Evolutionary conservation across 495 filamentous ascomycete genomes (phyloP).

Genomic region (Parmelia sp.): DNA sequence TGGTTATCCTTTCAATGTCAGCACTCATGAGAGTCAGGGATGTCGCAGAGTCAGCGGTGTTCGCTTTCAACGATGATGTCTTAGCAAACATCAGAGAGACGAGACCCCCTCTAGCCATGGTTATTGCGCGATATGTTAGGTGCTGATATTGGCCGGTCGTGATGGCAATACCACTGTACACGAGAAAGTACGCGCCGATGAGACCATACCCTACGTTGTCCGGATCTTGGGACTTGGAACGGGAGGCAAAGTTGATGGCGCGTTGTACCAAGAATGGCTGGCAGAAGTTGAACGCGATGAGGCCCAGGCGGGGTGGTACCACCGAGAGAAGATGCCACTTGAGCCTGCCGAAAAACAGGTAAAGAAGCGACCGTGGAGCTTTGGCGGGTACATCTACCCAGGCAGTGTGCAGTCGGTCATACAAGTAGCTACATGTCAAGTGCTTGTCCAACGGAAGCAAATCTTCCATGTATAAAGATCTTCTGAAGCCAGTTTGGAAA

Average conservation of each 20-base stretch:
- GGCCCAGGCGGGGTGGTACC: slow-evolving; percentile 46
- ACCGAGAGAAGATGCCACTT: slow-evolving; percentile 42
- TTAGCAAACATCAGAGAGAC: slow-evolving; percentile 52
- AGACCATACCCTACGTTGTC: slow-evolving; percentile 53
- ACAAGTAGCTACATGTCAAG: slow-evolving; percentile 38
- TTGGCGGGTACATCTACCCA: slow-evolving; percentile 34
- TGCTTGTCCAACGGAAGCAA: slow-evolving; percentile 42
- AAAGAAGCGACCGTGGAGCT: slow-evolving; percentile 41
- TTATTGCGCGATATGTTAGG: slow-evolving; percentile 50
- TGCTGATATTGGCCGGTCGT: slow-evolving; percentile 51
- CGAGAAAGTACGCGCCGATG: slow-evolving; percentile 56
- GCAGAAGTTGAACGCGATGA: slow-evolving; percentile 54
- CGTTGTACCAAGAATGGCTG: slow-evolving; percentile 59
- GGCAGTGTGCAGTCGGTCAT: slow-evolving; percentile 33
- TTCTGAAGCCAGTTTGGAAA: slow-evolving; percentile 45
- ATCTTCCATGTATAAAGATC: slow-evolving; percentile 39
- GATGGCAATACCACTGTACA: slow-evolving; percentile 57
- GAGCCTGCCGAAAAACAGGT: slow-evolving; percentile 41
- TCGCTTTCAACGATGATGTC: slow-evolving; percentile 40
- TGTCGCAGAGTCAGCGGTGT: slow-evolving; percentile 43
- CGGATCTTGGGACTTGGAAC: slow-evolving; percentile 34
- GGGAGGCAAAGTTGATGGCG: slow-evolving; percentile 42
- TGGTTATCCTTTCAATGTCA: slow-evolving; percentile 50
- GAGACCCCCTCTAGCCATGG: slow-evolving; percentile 54
- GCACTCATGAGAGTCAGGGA: slow-evolving; percentile 61